Conservation (phyloP, 192 early-diverging fungal species). For the Coemansia sp. region DNA sequence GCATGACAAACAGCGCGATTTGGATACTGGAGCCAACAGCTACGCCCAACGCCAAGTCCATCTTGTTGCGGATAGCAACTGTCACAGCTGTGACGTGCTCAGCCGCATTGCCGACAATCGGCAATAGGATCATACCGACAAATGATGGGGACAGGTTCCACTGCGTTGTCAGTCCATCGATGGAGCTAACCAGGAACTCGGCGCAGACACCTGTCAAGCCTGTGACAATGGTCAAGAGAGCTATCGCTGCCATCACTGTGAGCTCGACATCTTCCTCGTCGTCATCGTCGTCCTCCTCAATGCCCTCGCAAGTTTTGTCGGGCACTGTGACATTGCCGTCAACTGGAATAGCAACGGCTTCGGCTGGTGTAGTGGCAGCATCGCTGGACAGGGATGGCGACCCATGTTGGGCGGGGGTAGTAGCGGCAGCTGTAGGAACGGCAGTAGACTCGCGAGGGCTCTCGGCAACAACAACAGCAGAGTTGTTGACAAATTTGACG, state of each 20-base stretch:
- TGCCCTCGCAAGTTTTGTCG: not conserved
- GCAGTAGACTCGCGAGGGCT: constrained; percentile 15
- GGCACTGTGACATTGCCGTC: not conserved
- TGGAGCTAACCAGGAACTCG: constrained; percentile 81
- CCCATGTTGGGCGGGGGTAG: constrained; percentile 9
- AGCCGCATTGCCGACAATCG: constrained; percentile 90
- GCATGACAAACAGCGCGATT: constrained; percentile 80
- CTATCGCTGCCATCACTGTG: constrained; percentile 51
- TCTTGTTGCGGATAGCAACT: constrained; percentile 83
- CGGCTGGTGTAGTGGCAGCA: constrained; percentile 5
- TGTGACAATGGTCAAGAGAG: constrained; percentile 65
- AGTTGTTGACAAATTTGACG: not conserved
- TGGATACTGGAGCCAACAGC: constrained; percentile 90
- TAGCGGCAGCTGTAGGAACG: constrained; percentile 10
- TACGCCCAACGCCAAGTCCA: constrained; percentile 88
- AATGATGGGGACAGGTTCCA: constrained; percentile 80
- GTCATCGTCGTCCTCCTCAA: constrained; percentile 54
- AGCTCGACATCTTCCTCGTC: constrained; percentile 69
- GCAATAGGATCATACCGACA: constrained; percentile 88
- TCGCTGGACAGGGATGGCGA: not conserved
- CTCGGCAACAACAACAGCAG: constrained; percentile 1
- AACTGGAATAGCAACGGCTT: constrained; percentile 6
- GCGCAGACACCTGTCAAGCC: constrained; percentile 76
- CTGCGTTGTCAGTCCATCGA: constrained; percentile 71
- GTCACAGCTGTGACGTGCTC: constrained; percentile 85